Conservation (phyloP, 768 basidiomycete genomes). For the Suillus tomentosus region DNA sequence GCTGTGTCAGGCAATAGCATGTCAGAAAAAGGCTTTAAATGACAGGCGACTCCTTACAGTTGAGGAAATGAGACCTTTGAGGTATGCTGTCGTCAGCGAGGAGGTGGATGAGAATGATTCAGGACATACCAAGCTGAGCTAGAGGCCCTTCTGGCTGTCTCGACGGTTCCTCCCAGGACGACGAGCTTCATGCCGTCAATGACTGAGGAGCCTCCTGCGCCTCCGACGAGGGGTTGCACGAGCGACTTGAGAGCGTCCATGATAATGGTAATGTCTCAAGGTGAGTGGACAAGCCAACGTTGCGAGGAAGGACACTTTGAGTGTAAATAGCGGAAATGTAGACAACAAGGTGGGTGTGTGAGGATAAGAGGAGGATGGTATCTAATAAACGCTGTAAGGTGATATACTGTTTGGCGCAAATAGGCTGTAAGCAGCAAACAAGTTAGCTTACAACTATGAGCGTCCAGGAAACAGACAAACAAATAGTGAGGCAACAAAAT, state of each 20-base stretch:
- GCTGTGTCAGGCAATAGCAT: constrained; percentile 40
- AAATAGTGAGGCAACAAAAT: neutral
- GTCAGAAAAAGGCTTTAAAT: constrained; percentile 11
- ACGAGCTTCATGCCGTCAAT: constrained; percentile 91
- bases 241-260: constrained; percentile 86
- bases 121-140: constrained; percentile 74
- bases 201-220: constrained; percentile 73
- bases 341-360: constrained; percentile 28
- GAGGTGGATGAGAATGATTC: constrained; percentile 8
- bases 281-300: constrained; percentile 41
- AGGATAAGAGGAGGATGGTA: constrained; percentile 14
- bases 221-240: constrained; percentile 77
- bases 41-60: constrained; percentile 56
- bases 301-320: constrained; percentile 26
- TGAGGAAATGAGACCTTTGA: constrained; percentile 79
- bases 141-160: constrained; percentile 80
- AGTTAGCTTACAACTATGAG: neutral
- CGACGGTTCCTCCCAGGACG: constrained; percentile 84
- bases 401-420: constrained; percentile 20
- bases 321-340: constrained; percentile 19
- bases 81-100: constrained; percentile 19
- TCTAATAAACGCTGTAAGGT: constrained; percentile 15
- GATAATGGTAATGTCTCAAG: constrained; percentile 22
- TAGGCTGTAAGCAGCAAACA: constrained; percentile 5
- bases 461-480: neutral